These are phyloP conservation scores for Stentor coeruleus DNA, from an alignment of 73 alveolate genomes.

Conservation along the genomic window DNA sequence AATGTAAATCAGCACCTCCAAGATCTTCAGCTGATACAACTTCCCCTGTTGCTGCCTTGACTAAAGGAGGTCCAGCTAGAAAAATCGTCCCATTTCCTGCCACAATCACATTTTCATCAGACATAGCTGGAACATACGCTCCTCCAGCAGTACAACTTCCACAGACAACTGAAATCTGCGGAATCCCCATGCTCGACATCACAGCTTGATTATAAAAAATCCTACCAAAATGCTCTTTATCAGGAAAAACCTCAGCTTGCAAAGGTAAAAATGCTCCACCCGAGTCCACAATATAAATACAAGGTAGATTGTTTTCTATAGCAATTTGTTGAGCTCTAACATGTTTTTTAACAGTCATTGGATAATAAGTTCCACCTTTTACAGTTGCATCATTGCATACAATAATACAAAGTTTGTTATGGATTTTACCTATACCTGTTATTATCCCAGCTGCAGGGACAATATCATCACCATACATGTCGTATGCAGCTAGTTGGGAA, in stretches of 20 bases:
- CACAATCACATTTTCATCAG: slow-evolving; percentile 92
- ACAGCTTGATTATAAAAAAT: slow-evolving; percentile 91
- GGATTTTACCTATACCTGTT: slow-evolving; percentile 89
- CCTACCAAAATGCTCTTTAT: slow-evolving; percentile 89
- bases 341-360: slow-evolving; percentile 93
- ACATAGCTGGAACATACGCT: slow-evolving; percentile 98
- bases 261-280: slow-evolving; percentile 91
- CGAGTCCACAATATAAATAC: slow-evolving; percentile 93
- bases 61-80: slow-evolving; percentile 97
- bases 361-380: slow-evolving; percentile 93
- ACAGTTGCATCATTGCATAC: slow-evolving; percentile 93
- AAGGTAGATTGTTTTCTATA: slow-evolving; percentile 88
- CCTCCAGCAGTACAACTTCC: slow-evolving; percentile 99
- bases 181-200: slow-evolving; percentile 59
- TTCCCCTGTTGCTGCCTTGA: slow-evolving; percentile 96
- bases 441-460: slow-evolving; percentile 85
- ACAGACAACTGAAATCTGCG: slow-evolving; percentile 77
- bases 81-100: slow-evolving; percentile 92
- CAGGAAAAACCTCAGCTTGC: slow-evolving; percentile 83
- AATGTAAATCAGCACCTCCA: slow-evolving; percentile 94
- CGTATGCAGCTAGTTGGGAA: slow-evolving; percentile 74
- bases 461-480: slow-evolving; percentile 60
- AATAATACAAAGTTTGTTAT: slow-evolving; percentile 75
- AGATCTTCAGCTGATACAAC: slow-evolving; percentile 78
- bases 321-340: slow-evolving; percentile 95